Evolutionary conservation across 139 green algal species (phyloP).

Genomic region (Auxenochlorella pyrenoidosa): DNA sequence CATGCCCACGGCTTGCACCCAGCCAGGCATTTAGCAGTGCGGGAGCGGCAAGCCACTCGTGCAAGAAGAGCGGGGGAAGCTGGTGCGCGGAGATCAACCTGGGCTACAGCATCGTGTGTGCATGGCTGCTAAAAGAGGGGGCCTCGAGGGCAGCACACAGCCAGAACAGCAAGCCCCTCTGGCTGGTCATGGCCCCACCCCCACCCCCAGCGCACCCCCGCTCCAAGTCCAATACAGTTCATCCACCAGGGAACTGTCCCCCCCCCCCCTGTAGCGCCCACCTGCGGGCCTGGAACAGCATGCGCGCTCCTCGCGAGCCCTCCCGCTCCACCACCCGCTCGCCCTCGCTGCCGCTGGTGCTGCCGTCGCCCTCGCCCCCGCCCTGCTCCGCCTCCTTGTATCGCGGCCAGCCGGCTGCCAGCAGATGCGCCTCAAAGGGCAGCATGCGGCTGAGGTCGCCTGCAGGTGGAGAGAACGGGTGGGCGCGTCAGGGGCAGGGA

Average conservation of each 20-base stretch:
- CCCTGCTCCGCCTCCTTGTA: background rate
- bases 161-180: too few species aligned
- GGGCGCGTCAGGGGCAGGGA: background rate
- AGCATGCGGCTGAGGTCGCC: slow-evolving; percentile 90
- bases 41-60: too few species aligned
- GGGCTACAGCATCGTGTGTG: too few species aligned
- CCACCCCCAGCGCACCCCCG: too few species aligned
- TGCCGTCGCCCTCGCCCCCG: background rate
- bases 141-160: too few species aligned
- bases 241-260: background rate
- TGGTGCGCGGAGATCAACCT: too few species aligned
- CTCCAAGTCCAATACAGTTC: too few species aligned
- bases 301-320: slow-evolving; percentile 60
- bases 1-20: too few species aligned
- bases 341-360: background rate
- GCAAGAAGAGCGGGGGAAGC: too few species aligned
- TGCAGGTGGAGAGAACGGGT: background rate
- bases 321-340: slow-evolving; percentile 42
- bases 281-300: slow-evolving; percentile 82
- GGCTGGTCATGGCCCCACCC: too few species aligned
- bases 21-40: too few species aligned
- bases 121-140: too few species aligned
- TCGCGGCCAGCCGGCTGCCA: slow-evolving; percentile 82
- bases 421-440: slow-evolving; percentile 83
- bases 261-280: background rate